Percentiles rank a stretch among this genome's conserved stretches.
Conservation (phyloP, 192 early-diverging fungal genomes). For the Linnemannia zychae region DNA sequence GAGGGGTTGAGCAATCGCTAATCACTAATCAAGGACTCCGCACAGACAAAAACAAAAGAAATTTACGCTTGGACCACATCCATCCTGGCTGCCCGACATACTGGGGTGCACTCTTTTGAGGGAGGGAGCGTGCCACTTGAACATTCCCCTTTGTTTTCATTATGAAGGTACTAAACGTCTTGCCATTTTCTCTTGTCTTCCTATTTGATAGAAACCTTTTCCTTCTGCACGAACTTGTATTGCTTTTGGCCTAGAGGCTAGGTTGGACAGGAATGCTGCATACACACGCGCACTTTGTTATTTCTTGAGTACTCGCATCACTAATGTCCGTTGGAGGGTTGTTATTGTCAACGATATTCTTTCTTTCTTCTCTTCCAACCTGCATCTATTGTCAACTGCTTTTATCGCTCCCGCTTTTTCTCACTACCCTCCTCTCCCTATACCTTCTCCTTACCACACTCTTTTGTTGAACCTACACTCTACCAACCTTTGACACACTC, state of each 20-base stretch:
- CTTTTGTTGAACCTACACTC: not conserved
- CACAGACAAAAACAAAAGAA: not conserved
- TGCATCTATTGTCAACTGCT: not conserved
- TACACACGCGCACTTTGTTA: not conserved
- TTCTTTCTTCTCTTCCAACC: not conserved
- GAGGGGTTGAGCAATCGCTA: too few species aligned
- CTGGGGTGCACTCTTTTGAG: not conserved
- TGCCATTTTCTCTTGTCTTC: not conserved
- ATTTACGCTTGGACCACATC: slow-evolving; percentile 3
- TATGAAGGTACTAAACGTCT: not conserved
- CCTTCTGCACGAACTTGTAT: not conserved
- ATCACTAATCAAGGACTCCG: not conserved
- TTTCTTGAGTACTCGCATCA: slow-evolving; percentile 5
- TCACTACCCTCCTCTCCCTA: not conserved
- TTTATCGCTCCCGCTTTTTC: not conserved
- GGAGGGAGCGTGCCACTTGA: not conserved
- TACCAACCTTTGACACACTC: too few species aligned
- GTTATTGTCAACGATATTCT: not conserved
- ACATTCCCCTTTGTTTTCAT: not conserved
- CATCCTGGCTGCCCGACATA: not conserved
- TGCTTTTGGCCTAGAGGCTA: not conserved
- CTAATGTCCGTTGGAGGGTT: not conserved
- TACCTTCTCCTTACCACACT: not conserved
- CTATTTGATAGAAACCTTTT: not conserved
- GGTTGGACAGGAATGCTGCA: not conserved